These are phyloP conservation scores for Myxozyma nipponensis DNA, from an alignment of 805 yeast genomes.

Conservation along the genomic window DNA sequence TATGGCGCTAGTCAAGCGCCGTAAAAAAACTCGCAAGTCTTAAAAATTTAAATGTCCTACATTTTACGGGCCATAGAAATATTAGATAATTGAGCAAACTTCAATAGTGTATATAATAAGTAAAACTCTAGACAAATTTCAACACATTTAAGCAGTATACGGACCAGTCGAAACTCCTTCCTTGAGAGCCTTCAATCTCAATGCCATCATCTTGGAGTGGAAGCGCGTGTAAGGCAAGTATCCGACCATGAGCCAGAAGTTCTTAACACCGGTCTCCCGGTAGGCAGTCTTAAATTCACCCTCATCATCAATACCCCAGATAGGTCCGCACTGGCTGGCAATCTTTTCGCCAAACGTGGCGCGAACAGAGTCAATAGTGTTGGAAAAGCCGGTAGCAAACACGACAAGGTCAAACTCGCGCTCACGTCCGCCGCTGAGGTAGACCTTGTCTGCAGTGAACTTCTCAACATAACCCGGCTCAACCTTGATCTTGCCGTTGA, in stretches of 20 bases:
- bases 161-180: neutral
- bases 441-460: neutral
- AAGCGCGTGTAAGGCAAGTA: constrained; percentile 1
- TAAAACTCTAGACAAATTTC: too few relatives aligned
- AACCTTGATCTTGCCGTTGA: constrained; percentile 5
- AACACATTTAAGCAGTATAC: too few relatives aligned
- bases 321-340: neutral
- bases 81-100: too few relatives aligned
- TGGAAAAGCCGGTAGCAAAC: constrained; percentile 2
- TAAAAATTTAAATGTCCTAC: too few relatives aligned
- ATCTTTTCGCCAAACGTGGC: constrained; percentile 1
- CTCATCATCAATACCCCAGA: constrained; percentile 9
- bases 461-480: neutral
- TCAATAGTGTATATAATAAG: too few relatives aligned
- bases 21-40: too few relatives aligned
- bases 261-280: constrained; percentile 3
- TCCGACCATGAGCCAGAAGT: constrained; percentile 1
- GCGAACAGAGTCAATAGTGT: neutral
- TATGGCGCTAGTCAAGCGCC: too few relatives aligned
- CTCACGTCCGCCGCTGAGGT: neutral
- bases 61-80: too few relatives aligned
- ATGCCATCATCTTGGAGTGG: constrained; percentile 6
- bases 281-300: constrained; percentile 1
- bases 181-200: neutral
- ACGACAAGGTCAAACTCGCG: constrained; percentile 1